Conservation (phyloP, 495 filamentous ascomycete genomes). For the Viridothelium virens region DNA sequence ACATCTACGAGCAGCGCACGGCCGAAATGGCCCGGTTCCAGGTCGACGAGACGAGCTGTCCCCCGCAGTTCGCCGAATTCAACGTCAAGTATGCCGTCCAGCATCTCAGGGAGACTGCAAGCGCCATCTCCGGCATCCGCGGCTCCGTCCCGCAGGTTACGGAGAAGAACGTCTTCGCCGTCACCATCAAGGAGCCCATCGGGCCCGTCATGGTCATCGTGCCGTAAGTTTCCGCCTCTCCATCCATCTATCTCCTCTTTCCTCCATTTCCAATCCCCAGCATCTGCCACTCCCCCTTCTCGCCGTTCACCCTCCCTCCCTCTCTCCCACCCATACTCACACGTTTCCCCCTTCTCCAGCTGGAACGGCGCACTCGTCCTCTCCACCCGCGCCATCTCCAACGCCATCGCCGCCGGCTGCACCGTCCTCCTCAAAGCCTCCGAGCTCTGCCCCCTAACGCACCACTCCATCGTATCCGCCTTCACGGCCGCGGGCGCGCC, state of each 20-base stretch:
- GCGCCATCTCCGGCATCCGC: conserved; percentile 14
- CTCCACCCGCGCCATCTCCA: conserved; percentile 5
- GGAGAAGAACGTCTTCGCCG: not conserved
- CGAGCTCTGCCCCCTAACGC: conserved; percentile 12
- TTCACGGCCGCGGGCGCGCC: conserved; percentile 6
- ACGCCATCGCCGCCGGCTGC: conserved; percentile 11
- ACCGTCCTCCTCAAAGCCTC: conserved; percentile 10
- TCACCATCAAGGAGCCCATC: conserved; percentile 12
- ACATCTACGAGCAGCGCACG: conserved; percentile 17
- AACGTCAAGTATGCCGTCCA: not conserved
- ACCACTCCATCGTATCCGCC: conserved; percentile 8
- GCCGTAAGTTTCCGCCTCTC: not conserved
- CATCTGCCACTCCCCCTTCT: not conserved
- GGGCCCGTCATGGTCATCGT: conserved; percentile 8
- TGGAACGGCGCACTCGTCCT: conserved; percentile 10
- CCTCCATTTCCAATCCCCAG: not conserved
- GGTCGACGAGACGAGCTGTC: conserved; percentile 27
- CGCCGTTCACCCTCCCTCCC: not conserved
- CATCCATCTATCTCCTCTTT: not conserved
- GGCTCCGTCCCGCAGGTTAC: not conserved
- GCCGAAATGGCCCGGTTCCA: conserved; percentile 21
- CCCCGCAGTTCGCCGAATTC: not conserved
- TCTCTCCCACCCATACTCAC: not conserved
- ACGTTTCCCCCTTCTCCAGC: not conserved
- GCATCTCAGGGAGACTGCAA: conserved; percentile 25